phyloP scores from a whole-genome alignment of 2,329 filamentous ascomycete genomes.

The Nemania sp. region DNA sequence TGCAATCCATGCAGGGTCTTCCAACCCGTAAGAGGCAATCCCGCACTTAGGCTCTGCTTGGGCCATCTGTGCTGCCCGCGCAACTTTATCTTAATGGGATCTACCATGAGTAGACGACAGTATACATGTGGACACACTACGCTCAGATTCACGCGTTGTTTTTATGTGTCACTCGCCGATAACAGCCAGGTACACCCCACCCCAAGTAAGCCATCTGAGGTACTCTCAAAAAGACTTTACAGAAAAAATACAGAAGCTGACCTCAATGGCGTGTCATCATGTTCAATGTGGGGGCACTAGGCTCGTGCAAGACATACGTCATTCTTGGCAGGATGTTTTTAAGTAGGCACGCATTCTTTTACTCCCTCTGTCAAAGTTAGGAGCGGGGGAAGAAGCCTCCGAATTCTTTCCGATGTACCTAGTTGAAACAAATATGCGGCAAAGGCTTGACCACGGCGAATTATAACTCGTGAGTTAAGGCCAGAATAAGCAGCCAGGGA shows the following conservation, averaged over 20 bases:
- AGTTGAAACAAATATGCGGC: constrained; percentile 1
- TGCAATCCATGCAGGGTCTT: constrained; percentile 24
- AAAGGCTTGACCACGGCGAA: not conserved
- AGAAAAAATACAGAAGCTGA: too few relatives aligned
- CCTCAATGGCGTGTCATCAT: too few relatives aligned
- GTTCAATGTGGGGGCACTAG: constrained; percentile 4
- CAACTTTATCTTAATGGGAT: constrained; percentile 6
- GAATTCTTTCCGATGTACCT: constrained; percentile 2
- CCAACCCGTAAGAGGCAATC: constrained; percentile 6
- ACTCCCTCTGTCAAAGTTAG: not conserved
- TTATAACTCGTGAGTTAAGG: too few relatives aligned
- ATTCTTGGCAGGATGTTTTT: constrained; percentile 18
- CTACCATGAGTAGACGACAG: too few relatives aligned
- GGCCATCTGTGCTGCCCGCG: not conserved
- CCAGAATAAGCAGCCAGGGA: too few relatives aligned
- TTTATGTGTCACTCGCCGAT: constrained; percentile 2
- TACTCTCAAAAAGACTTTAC: too few relatives aligned
- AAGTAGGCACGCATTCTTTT: not conserved
- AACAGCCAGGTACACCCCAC: not conserved
- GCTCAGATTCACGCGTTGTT: not conserved
- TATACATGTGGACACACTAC: too few relatives aligned
- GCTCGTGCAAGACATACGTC: constrained; percentile 13
- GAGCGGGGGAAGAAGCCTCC: constrained; percentile 14
- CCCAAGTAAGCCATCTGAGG: not conserved
- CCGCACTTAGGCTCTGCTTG: constrained; percentile 7